Evolutionary conservation across 768 basidiomycete genomes (phyloP).

Genomic region (Macrolepiota dolichaula): DNA sequence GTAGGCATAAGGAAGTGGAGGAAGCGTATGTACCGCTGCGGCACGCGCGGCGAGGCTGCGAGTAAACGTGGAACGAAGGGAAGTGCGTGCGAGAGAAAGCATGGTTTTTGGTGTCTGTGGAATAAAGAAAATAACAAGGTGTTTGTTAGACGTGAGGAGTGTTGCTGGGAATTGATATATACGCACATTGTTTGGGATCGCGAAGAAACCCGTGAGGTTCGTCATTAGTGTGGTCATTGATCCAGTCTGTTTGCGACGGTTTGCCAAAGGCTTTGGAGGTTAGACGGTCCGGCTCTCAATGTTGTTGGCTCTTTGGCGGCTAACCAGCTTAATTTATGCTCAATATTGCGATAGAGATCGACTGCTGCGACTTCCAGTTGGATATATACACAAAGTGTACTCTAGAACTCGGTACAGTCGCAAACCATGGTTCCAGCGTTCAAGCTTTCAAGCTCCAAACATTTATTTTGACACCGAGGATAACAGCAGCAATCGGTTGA

Average conservation of each 20-base stretch:
- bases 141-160: background rate
- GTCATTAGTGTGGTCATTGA: slow-evolving; percentile 4
- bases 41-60: slow-evolving; percentile 6
- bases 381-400: too few relatives aligned
- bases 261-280: background rate
- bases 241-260: background rate
- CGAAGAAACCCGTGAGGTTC: background rate
- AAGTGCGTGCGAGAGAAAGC: slow-evolving; percentile 7
- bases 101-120: background rate
- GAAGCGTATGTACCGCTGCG: slow-evolving; percentile 46
- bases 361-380: too few relatives aligned
- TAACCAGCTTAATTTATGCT: too few relatives aligned
- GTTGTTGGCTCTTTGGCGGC: too few relatives aligned
- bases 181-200: background rate
- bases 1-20: slow-evolving; percentile 74
- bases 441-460: too few relatives aligned
- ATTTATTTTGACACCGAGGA: too few relatives aligned
- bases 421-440: too few relatives aligned
- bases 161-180: background rate
- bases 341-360: too few relatives aligned
- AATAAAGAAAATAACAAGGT: background rate
- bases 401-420: too few relatives aligned
- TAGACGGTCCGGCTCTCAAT: background rate
- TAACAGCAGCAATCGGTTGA: too few relatives aligned
- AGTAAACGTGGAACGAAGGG: background rate